A percentile compares a stretch with the other conserved stretches of the same genome.
These are phyloP conservation scores for Lecanicillium sp. DNA, from an alignment of 2,329 filamentous ascomycete genomes.

Conservation along the genomic window DNA sequence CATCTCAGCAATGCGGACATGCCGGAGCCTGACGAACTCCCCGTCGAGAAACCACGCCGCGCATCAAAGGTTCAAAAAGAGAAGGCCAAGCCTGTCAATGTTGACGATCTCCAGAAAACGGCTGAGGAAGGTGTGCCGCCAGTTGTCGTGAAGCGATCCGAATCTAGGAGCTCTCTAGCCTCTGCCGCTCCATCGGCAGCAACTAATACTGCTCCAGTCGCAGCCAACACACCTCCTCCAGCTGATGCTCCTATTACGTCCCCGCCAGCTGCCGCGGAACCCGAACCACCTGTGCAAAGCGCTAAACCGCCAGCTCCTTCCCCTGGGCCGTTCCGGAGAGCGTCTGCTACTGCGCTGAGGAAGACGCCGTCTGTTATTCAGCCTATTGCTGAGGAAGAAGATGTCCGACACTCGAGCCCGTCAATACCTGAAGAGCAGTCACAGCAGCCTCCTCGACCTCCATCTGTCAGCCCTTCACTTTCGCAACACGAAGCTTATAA, in stretches of 20 bases:
- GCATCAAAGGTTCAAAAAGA: constrained; percentile 30
- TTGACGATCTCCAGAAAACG: constrained; percentile 59
- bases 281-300: constrained; percentile 10
- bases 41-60: constrained; percentile 30
- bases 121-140: constrained; percentile 40
- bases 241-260: not conserved
- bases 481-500: constrained; percentile 14
- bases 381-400: constrained; percentile 37
- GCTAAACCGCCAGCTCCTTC: constrained; percentile 14
- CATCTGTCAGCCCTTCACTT: constrained; percentile 15
- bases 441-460: constrained; percentile 1
- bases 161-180: constrained; percentile 19
- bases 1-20: constrained; percentile 71
- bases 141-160: constrained; percentile 18
- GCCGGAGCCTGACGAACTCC: constrained; percentile 57
- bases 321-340: constrained; percentile 13
- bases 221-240: not conserved
- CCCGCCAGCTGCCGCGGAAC: not conserved
- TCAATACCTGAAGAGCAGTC: constrained; percentile 15
- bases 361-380: constrained; percentile 24
- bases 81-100: constrained; percentile 50
- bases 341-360: constrained; percentile 14
- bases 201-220: not conserved
- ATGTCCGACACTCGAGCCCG: constrained; percentile 8
- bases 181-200: constrained; percentile 6